phyloP scores from a whole-genome alignment of 1,284 basidiomycete genomes.

The Caloboletus inedulis region DNA sequence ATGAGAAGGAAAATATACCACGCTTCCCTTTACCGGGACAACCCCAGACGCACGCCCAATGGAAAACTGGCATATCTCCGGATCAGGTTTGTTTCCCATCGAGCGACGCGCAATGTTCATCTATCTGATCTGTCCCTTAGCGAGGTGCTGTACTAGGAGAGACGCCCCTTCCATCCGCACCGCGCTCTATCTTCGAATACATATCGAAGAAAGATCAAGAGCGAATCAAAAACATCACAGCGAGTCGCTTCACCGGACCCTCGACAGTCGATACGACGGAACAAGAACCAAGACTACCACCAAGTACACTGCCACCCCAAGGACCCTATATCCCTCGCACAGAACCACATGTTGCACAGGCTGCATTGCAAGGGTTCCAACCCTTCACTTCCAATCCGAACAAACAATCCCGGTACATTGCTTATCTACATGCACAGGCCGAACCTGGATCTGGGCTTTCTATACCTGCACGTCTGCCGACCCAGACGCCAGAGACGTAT shows the following conservation, averaged over 20 bases:
- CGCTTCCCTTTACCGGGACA: constrained; percentile 23
- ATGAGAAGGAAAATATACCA: constrained; percentile 35
- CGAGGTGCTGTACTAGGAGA: constrained; percentile 85
- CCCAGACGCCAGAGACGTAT: constrained; percentile 65
- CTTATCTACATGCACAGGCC: constrained; percentile 78
- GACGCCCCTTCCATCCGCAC: constrained; percentile 60
- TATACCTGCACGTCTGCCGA: constrained; percentile 46
- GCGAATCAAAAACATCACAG: constrained; percentile 67
- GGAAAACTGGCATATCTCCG: constrained; percentile 59
- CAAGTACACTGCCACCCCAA: constrained; percentile 24
- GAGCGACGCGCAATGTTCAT: neutral
- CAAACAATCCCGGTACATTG: constrained; percentile 84
- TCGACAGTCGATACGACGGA: constrained; percentile 24
- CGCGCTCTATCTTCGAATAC: constrained; percentile 88
- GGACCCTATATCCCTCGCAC: constrained; percentile 56
- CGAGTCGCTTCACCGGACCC: constrained; percentile 29
- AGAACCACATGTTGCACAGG: constrained; percentile 77
- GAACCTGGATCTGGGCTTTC: constrained; percentile 39
- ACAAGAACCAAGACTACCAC: constrained; percentile 18
- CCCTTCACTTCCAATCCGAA: constrained; percentile 77
- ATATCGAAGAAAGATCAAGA: constrained; percentile 89
- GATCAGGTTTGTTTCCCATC: constrained; percentile 53
- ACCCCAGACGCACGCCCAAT: constrained; percentile 43
- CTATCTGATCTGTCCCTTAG: constrained; percentile 37
- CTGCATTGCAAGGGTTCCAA: constrained; percentile 86